phyloP scores from a whole-genome alignment of 306 rosid genomes.

The Cicer bijugum region DNA sequence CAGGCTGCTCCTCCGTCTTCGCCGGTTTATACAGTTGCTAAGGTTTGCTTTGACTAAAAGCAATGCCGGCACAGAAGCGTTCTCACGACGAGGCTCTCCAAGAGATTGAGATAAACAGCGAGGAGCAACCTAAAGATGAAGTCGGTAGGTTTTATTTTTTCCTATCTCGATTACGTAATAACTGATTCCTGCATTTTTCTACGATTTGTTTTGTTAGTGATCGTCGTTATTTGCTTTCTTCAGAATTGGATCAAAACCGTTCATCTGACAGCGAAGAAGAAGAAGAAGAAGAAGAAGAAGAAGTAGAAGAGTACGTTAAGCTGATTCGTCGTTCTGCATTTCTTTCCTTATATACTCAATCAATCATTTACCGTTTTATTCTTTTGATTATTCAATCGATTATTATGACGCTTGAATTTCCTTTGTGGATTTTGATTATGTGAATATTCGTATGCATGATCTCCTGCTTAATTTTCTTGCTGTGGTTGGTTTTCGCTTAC shows the following conservation, averaged over 20 bases:
- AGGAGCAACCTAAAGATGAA: conserved; percentile 48
- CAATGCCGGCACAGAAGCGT: conserved; percentile 81
- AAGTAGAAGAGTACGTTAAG: conserved; percentile 60
- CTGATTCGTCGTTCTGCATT: conserved; percentile 35
- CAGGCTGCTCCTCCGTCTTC: background rate
- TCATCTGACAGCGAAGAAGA: conserved; percentile 53
- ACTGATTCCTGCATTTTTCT: conserved; percentile 28
- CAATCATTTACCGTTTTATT: conserved; percentile 14
- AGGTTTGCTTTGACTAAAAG: conserved; percentile 41
- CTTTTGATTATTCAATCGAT: background rate
- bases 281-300: conserved; percentile 50
- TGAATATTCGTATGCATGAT: conserved; percentile 40
- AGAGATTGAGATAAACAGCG: conserved; percentile 42
- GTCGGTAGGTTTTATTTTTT: conserved; percentile 57
- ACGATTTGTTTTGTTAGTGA: conserved; percentile 40
- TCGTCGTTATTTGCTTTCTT: conserved; percentile 10
- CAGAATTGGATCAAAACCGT: conserved; percentile 69
- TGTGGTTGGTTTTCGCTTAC: conserved; percentile 4
- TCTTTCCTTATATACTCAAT: conserved; percentile 25
- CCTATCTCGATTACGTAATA: conserved; percentile 12
- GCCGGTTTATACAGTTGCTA: background rate
- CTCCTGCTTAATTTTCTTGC: background rate
- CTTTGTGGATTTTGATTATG: conserved; percentile 48
- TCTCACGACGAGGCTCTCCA: conserved; percentile 43
- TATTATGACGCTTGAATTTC: conserved; percentile 48